Conservation (phyloP, 2,329 filamentous ascomycete species). For the Seiridium unicorne region DNA sequence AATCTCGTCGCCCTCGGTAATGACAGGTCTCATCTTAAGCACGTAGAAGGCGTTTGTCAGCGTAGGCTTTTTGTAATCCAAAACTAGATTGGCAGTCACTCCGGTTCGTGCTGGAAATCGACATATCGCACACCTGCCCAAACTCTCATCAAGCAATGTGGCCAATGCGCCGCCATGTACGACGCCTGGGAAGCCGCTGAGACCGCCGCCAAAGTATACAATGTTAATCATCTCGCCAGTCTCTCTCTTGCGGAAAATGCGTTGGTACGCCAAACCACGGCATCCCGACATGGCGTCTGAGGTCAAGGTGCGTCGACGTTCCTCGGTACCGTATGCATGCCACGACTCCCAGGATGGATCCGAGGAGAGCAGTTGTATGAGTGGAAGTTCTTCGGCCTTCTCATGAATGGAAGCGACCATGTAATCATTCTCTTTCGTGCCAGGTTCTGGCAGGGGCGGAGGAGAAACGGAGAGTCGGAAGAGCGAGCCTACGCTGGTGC, state of each 20-base stretch:
- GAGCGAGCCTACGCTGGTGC: conserved; percentile 35
- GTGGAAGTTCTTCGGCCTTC: conserved; percentile 42
- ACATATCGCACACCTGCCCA: conserved; percentile 60
- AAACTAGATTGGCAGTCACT: conserved; percentile 54
- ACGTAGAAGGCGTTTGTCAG: conserved; percentile 63
- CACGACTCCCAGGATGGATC: conserved; percentile 40
- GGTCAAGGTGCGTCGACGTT: conserved; percentile 27
- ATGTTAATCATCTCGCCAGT: conserved; percentile 60
- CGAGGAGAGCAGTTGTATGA: conserved; percentile 43
- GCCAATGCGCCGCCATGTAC: conserved; percentile 71
- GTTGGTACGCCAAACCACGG: conserved; percentile 49
- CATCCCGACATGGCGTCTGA: conserved; percentile 41
- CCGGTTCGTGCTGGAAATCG: conserved; percentile 47
- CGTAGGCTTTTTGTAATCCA: conserved; percentile 64
- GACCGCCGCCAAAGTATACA: conserved; percentile 64
- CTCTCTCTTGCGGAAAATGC: conserved; percentile 60
- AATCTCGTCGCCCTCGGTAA: conserved; percentile 18
- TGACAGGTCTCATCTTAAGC: conserved; percentile 47
- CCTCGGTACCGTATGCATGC: conserved; percentile 35
- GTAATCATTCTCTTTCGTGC: conserved; percentile 37
- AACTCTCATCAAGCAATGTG: conserved; percentile 67
- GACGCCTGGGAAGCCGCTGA: conserved; percentile 69
- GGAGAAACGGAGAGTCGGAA: conserved; percentile 40
- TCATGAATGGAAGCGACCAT: conserved; percentile 38
- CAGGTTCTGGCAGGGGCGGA: conserved; percentile 36